Base-by-base conservation (phyloP, 2,329 filamentous ascomycete genomes). In the Thielaviopsis euricoi region DNA sequence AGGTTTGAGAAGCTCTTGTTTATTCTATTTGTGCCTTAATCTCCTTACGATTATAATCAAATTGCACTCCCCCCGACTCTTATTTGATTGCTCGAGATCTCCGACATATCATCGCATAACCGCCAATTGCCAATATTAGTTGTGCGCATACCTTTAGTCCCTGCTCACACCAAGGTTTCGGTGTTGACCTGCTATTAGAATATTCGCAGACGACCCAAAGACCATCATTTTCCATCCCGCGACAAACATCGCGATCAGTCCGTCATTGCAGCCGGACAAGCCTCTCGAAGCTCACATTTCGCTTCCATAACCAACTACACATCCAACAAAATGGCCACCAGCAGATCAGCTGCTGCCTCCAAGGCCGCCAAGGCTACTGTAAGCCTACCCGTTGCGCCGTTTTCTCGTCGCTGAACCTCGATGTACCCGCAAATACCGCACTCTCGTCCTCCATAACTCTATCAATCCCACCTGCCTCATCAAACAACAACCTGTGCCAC, bases 301-400 rank as follows among this genome's bases (percentile, higher is more conserved):
- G 50, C 22, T 23, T 17, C 22, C 17, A 15, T 13, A 33, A 21
- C 1, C 2, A 15, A 48, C 3, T 23, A 55, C 19, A 56, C 54
- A 51, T n/a, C 49, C 21, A 50, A 21, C 12, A 26, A 51, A 58
- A 60, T 60, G 58, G 58, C 58, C 19, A 58, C 58, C 21, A 50
- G 46, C 25, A 60, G 58, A 60, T 33, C 52, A 58, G 58, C 58
- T 43, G 51, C 59, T 54, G 57, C 59, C 48, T 40, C 58, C n/a
- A 58, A 65, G 61, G 61, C 61, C 55, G 25, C 59, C 37, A 37
- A 60, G 33, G 53, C 59, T 26, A 58, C 57, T 56, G 56, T 48
- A 64, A 65, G 61, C 22, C 61, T 19, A 37, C 54, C 25, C 55
- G 40, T 9, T 13, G 21, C 25, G 26, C 37, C 15, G 37, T 43